phyloP scores from a whole-genome alignment of 2,329 filamentous ascomycete species.

The Scytalidium sp. region DNA sequence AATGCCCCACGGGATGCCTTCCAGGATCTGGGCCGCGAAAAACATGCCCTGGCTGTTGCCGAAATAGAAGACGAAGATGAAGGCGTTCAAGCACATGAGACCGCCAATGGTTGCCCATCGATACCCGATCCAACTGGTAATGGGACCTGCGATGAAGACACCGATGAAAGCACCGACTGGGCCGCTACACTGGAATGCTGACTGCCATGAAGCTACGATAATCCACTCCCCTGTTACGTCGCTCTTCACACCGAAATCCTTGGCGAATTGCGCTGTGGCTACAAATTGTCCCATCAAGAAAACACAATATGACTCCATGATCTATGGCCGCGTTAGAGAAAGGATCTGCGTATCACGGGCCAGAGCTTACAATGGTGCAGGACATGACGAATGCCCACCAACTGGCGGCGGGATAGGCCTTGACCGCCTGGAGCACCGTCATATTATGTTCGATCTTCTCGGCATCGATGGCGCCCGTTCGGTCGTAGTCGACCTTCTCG shows the following conservation, averaged over 20 bases:
- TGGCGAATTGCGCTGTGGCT: constrained; percentile 44
- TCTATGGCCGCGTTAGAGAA: constrained; percentile 34
- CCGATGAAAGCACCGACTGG: constrained; percentile 58
- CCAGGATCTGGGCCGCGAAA: constrained; percentile 54
- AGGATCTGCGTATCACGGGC: constrained; percentile 5
- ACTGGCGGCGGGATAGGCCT: constrained; percentile 48
- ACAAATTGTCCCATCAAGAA: constrained; percentile 60
- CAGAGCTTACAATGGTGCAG: constrained; percentile 45
- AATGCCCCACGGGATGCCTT: constrained; percentile 63
- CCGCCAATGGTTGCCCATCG: constrained; percentile 54
- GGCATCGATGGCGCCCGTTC: constrained; percentile 37
- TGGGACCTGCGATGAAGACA: constrained; percentile 56
- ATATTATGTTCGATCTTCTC: constrained; percentile 52
- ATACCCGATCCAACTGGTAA: constrained; percentile 57
- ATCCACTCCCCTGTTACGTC: constrained; percentile 22
- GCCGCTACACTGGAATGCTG: constrained; percentile 51
- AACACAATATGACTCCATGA: constrained; percentile 62
- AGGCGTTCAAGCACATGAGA: constrained; percentile 52
- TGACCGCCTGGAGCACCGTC: constrained; percentile 45
- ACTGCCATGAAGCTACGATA: constrained; percentile 55
- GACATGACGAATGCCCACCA: constrained; percentile 55
- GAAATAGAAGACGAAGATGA: constrained; percentile 38
- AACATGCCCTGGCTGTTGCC: constrained; percentile 36
- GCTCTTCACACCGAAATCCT: constrained; percentile 42
- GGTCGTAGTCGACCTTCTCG: constrained; percentile 24